Conservation (phyloP, 306 rosid species). For the Dalbergia oliveri region DNA sequence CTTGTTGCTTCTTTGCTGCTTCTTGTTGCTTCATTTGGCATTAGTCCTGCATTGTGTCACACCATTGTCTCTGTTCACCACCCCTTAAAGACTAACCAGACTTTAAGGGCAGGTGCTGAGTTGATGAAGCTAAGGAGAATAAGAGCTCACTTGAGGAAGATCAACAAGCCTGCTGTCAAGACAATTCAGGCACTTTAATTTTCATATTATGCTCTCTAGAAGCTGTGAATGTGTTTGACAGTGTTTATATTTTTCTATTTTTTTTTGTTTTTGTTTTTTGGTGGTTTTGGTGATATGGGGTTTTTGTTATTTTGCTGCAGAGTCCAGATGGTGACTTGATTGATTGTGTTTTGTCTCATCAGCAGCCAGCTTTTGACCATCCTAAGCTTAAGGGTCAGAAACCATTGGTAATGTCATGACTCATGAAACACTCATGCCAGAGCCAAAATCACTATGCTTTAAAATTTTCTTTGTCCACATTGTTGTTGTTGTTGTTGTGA, state of each 20-base stretch:
- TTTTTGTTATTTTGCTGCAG: slow-evolving; percentile 58
- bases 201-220: background rate
- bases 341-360: slow-evolving; percentile 84
- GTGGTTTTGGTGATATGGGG: slow-evolving; percentile 37
- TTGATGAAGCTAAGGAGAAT: slow-evolving; percentile 56
- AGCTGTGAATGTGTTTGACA: background rate
- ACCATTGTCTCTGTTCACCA: background rate
- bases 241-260: background rate
- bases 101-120: slow-evolving; percentile 56
- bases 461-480: no score
- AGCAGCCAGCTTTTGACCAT: slow-evolving; percentile 96
- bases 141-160: slow-evolving; percentile 61
- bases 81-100: slow-evolving; percentile 19
- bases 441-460: no score
- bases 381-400: slow-evolving; percentile 72
- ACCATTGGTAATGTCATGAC: slow-evolving; percentile 73
- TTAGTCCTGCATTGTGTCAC: slow-evolving; percentile 61
- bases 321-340: slow-evolving; percentile 97
- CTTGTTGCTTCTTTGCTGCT: slow-evolving; percentile 70
- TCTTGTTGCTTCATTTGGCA: slow-evolving; percentile 49
- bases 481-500: background rate
- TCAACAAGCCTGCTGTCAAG: slow-evolving; percentile 87
- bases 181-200: slow-evolving; percentile 73
- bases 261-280: background rate
- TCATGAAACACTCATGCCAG: no score